phyloP scores from a whole-genome alignment of 208 protist species.

The Leishmania lainsoni region DNA sequence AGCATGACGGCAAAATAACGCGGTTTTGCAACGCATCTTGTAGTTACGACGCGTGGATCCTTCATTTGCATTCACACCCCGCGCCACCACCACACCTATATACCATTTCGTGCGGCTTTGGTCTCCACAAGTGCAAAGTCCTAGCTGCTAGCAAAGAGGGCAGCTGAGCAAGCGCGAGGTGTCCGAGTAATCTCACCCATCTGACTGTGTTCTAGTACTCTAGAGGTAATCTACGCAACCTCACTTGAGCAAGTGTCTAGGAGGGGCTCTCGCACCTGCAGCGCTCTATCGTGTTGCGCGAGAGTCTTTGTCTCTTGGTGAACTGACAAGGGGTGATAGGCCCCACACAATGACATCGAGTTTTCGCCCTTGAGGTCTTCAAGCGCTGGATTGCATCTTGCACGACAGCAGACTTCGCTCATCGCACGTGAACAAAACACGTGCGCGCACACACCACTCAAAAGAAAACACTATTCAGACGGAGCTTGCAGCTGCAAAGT shows the following conservation, averaged over 20 bases:
- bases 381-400: neutral
- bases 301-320: neutral
- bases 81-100: neutral
- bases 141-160: too few relatives aligned
- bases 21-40: neutral
- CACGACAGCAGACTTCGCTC: neutral
- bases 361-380: neutral
- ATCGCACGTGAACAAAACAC: neutral
- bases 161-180: neutral
- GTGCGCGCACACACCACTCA: neutral
- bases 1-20: neutral
- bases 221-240: neutral
- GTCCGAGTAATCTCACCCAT: neutral
- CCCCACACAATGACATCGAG: neutral
- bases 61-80: neutral
- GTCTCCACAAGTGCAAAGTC: neutral
- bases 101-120: neutral
- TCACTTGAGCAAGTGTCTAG: neutral
- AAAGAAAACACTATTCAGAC: neutral
- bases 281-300: neutral
- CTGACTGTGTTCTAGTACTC: neutral
- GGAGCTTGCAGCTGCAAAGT: neutral
- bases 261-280: neutral
- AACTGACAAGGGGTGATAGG: neutral
- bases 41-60: neutral